phyloP scores from a whole-genome alignment of 805 yeast genomes.

The Wickerhamomyces tratensis region DNA sequence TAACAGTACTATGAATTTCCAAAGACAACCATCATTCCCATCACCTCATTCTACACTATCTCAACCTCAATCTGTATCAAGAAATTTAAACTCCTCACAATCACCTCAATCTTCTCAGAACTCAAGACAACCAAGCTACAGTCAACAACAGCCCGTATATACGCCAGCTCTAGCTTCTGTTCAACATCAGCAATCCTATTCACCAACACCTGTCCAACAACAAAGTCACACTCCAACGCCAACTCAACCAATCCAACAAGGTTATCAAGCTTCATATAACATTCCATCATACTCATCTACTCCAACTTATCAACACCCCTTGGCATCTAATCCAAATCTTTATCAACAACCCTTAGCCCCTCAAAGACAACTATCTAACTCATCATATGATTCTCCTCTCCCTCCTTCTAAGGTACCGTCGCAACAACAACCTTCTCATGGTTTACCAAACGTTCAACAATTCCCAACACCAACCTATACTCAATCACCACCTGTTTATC shows the following conservation, averaged over 20 bases:
- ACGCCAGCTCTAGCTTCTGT: background rate
- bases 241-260: background rate
- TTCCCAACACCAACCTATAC: too few species aligned
- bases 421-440: too few species aligned
- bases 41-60: background rate
- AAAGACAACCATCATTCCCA: constrained; percentile 9
- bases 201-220: background rate
- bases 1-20: background rate
- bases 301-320: constrained; percentile 1
- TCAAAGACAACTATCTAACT: background rate
- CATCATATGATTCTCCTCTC: background rate
- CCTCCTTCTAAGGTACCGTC: too few species aligned
- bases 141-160: background rate
- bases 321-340: constrained; percentile 4
- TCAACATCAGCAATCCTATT: constrained; percentile 1
- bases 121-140: too few species aligned
- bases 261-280: constrained; percentile 1
- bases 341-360: background rate
- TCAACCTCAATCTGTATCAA: background rate
- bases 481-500: too few species aligned
- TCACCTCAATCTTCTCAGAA: background rate
- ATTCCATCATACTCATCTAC: background rate
- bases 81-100: too few species aligned
- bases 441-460: too few species aligned
- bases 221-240: background rate